Evolutionary conservation across 2,329 filamentous ascomycete species (phyloP).

Genomic region (Fusarium staphyleae): DNA sequence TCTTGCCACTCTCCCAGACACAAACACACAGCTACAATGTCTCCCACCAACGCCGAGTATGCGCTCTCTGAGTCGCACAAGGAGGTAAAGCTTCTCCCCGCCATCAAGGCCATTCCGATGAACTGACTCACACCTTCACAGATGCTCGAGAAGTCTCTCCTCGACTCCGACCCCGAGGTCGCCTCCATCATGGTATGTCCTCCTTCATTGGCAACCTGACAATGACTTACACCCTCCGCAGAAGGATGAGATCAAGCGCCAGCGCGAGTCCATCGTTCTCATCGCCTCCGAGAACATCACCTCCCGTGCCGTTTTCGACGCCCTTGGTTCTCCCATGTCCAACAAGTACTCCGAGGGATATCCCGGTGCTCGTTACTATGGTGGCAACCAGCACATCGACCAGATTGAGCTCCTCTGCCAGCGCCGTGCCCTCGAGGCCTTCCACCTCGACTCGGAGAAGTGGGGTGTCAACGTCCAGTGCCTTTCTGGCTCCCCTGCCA

Average conservation of each 20-base stretch:
- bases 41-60: constrained; percentile 55
- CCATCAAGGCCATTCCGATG: constrained; percentile 7
- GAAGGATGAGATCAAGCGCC: constrained; percentile 93
- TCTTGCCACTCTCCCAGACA: constrained; percentile 12
- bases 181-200: constrained; percentile 89
- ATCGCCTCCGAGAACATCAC: constrained; percentile 99
- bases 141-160: constrained; percentile 95
- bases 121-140: constrained; percentile 48
- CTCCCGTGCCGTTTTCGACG: constrained; percentile 96
- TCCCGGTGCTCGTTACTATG: constrained; percentile 97
- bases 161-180: constrained; percentile 92
- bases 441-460: constrained; percentile 83
- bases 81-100: constrained; percentile 51
- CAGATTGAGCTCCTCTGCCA: constrained; percentile 95
- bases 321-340: constrained; percentile 91
- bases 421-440: constrained; percentile 88
- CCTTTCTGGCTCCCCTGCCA: constrained; percentile 90
- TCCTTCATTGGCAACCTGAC: constrained; percentile 7
- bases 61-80: constrained; percentile 62
- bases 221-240: constrained; percentile 51
- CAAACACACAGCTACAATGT: constrained; percentile 47
- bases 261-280: constrained; percentile 97
- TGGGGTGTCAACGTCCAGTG: constrained; percentile 99
- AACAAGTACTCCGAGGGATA: constrained; percentile 99
- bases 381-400: constrained; percentile 99